These are phyloP conservation scores for Limonium bicolor DNA, from an alignment of 148 eudicot genomes.

Conservation along the genomic window DNA sequence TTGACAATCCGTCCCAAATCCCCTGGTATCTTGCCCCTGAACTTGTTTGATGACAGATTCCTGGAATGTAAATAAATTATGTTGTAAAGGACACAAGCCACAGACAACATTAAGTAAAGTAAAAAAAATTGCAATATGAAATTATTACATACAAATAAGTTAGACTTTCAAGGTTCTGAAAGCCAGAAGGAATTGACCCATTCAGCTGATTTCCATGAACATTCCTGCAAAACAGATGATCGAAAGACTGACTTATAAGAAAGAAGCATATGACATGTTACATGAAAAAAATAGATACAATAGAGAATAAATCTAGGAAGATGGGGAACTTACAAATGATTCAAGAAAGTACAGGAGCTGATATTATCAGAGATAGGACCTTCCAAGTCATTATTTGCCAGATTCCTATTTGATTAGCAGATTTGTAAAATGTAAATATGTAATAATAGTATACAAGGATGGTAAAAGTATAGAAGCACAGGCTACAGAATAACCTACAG, in stretches of 20 bases:
- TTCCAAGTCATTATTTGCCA: slow-evolving; percentile 48
- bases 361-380: slow-evolving; percentile 56
- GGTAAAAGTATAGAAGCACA: background rate
- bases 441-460: no score
- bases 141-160: slow-evolving; percentile 42
- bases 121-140: background rate
- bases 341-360: slow-evolving; percentile 54
- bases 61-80: slow-evolving; percentile 10
- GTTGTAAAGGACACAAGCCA: no score
- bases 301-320: background rate
- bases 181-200: slow-evolving; percentile 47
- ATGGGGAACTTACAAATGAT: slow-evolving; percentile 36
- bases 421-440: no score
- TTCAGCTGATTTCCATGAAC: slow-evolving; percentile 48
- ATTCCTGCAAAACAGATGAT: slow-evolving; percentile 18
- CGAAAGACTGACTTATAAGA: background rate
- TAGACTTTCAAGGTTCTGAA: slow-evolving; percentile 46
- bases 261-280: background rate
- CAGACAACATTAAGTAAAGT: background rate
- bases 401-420: slow-evolving; percentile 26
- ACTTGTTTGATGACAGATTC: slow-evolving; percentile 51
- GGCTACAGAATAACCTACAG: slow-evolving; percentile 20
- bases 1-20: slow-evolving; percentile 48
- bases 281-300: background rate
- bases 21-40: slow-evolving; percentile 37